These are phyloP conservation scores for Smallanthus sonchifolius DNA, from an alignment of 129 eudicot species.

Conservation along the genomic window DNA sequence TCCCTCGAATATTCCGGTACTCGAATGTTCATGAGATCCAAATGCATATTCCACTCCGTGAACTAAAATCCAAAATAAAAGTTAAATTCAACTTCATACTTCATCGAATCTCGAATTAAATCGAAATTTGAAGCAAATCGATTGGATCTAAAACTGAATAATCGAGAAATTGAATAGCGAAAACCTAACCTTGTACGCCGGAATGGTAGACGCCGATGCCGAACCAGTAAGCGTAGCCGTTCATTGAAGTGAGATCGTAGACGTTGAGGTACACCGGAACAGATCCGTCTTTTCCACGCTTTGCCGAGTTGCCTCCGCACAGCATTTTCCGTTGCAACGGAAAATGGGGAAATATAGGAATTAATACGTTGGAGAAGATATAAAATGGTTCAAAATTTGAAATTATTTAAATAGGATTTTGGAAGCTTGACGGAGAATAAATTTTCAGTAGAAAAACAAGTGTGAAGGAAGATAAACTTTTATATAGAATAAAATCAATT, in stretches of 20 bases:
- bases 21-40: slow-evolving; percentile 79
- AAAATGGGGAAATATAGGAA: background rate
- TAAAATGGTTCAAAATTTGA: slow-evolving; percentile 19
- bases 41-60: slow-evolving; percentile 90
- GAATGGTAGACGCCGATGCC: slow-evolving; percentile 91
- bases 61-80: slow-evolving; percentile 31
- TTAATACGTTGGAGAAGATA: slow-evolving; percentile 25
- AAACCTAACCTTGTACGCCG: slow-evolving; percentile 69
- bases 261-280: slow-evolving; percentile 71
- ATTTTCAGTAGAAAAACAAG: slow-evolving; percentile 16
- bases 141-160: background rate
- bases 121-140: background rate
- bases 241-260: slow-evolving; percentile 77
- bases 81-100: background rate
- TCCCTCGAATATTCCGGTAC: slow-evolving; percentile 73
- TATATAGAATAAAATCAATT: background rate
- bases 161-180: background rate
- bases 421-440: slow-evolving; percentile 22
- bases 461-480: slow-evolving; percentile 25
- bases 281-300: slow-evolving; percentile 38
- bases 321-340: slow-evolving; percentile 25
- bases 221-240: slow-evolving; percentile 84
- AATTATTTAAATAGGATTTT: slow-evolving; percentile 6
- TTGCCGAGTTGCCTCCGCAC: slow-evolving; percentile 20
- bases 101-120: background rate